Evolutionary conservation across 352 stramenopile species (phyloP).

Genomic region (Phytophthora multivora): DNA sequence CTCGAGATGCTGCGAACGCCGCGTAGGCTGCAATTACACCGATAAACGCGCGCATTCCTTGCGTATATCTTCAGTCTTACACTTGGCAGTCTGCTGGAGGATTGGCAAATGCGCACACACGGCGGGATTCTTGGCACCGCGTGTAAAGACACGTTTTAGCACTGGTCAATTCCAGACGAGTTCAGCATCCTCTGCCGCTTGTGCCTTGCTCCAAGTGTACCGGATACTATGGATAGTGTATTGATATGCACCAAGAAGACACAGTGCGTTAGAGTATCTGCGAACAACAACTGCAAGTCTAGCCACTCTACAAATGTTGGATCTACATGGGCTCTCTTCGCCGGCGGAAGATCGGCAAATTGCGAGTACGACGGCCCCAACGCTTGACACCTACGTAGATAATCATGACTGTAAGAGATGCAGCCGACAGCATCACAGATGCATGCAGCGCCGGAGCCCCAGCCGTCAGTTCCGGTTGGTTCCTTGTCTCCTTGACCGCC

Average conservation of each 20-base stretch:
- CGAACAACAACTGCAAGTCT: constrained; percentile 5
- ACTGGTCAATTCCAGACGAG: neutral
- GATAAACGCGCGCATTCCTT: constrained; percentile 10
- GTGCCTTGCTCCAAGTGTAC: neutral
- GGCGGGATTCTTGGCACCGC: constrained; percentile 5
- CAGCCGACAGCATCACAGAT: constrained; percentile 31
- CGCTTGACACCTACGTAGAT: constrained; percentile 23
- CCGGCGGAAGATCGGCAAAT: constrained; percentile 28
- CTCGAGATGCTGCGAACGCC: neutral
- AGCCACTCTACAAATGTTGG: neutral
- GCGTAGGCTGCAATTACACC: neutral
- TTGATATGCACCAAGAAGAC: neutral
- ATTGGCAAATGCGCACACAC: constrained; percentile 8
- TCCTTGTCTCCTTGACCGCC: neutral
- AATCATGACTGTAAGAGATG: constrained; percentile 12
- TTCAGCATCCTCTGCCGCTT: constrained; percentile 4
- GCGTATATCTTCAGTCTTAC: neutral
- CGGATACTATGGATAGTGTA: constrained; percentile 4
- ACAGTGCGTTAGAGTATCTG: constrained; percentile 3
- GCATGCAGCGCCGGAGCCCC: constrained; percentile 18
- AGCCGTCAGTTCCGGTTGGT: neutral
- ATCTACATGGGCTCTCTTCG: constrained; percentile 18
- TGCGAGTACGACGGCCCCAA: constrained; percentile 3
- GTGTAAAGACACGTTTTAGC: constrained; percentile 18
- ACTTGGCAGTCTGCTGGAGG: neutral